phyloP scores from a whole-genome alignment of 2,329 filamentous ascomycete species.

The Sarocladiaceae sp. region DNA sequence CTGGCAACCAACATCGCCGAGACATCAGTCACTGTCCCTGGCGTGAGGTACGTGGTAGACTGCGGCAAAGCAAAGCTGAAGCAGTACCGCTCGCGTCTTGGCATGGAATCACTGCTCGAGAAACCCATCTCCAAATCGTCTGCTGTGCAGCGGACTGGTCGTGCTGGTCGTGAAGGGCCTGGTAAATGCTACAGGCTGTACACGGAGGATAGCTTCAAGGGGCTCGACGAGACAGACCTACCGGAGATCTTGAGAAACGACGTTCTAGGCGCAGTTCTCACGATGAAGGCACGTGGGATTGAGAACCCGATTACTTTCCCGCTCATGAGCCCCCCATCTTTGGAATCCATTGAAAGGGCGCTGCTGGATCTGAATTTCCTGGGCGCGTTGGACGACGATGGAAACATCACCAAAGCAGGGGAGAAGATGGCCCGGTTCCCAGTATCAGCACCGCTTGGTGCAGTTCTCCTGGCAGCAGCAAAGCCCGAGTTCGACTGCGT shows the following conservation, averaged over 20 bases:
- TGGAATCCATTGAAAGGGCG: conserved; percentile 74
- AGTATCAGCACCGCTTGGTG: conserved; percentile 71
- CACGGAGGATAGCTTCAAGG: conserved; percentile 68
- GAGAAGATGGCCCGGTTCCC: conserved; percentile 76
- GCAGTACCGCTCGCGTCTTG: conserved; percentile 76
- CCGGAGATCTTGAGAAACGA: conserved; percentile 92
- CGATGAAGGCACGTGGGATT: conserved; percentile 88
- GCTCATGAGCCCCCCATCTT: conserved; percentile 73
- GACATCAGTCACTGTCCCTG: conserved; percentile 91
- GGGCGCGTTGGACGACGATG: conserved; percentile 65
- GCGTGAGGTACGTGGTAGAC: conserved; percentile 86
- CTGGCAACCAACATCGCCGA: conserved; percentile 97
- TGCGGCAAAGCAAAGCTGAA: conserved; percentile 93
- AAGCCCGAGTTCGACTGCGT: conserved; percentile 66
- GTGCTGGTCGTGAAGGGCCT: conserved; percentile 85
- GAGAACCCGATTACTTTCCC: conserved; percentile 77
- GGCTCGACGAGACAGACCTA: conserved; percentile 64
- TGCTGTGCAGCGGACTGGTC: conserved; percentile 83
- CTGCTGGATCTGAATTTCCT: conserved; percentile 74
- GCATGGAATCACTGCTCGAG: conserved; percentile 82
- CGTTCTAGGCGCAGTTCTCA: conserved; percentile 76
- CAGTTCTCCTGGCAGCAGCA: conserved; percentile 76
- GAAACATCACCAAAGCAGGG: conserved; percentile 67
- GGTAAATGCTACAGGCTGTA: conserved; percentile 90
- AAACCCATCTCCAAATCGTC: conserved; percentile 92